A percentile compares a stretch with the other conserved stretches of the same genome.
Evolutionary conservation across 2,329 filamentous ascomycete genomes (phyloP).

Genomic region (Coniella lustricola): DNA sequence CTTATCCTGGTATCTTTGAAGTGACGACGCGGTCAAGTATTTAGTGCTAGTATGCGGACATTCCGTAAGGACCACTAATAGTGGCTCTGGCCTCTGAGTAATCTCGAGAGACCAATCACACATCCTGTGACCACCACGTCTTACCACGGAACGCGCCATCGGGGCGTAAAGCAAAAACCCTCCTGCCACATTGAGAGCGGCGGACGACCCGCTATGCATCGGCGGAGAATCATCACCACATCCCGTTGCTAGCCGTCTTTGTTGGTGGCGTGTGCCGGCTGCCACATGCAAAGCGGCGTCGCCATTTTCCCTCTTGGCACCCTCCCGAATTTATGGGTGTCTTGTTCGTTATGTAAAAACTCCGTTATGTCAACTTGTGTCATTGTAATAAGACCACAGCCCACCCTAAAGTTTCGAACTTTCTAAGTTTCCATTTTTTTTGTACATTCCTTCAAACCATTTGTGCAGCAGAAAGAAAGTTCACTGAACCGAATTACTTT

Average conservation of each 20-base stretch:
- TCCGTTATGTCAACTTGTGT: not conserved
- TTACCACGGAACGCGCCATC: not conserved
- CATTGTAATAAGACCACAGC: not conserved
- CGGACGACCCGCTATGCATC: not conserved
- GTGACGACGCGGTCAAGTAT: too few relatives aligned
- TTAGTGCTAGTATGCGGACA: too few relatives aligned
- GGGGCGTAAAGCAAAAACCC: not conserved
- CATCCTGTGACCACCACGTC: too few relatives aligned
- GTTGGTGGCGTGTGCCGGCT: not conserved
- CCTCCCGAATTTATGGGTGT: not conserved
- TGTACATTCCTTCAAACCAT: too few relatives aligned
- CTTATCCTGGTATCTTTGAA: too few relatives aligned
- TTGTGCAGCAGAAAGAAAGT: too few relatives aligned
- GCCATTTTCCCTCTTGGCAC: conserved; percentile 2
- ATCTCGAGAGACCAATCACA: too few relatives aligned
- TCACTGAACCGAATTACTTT: too few relatives aligned
- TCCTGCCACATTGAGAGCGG: not conserved
- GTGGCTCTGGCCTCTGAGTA: too few relatives aligned
- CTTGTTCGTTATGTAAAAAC: conserved; percentile 6
- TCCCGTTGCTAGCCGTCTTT: conserved; percentile 6
- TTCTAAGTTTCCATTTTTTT: not conserved
- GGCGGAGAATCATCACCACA: not conserved
- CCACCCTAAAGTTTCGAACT: not conserved
- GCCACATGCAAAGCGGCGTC: not conserved
- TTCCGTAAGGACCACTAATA: too few relatives aligned